Percentiles rank a stretch among this genome's conserved stretches.
Conservation (phyloP, 2,329 filamentous ascomycete species). For the Pseudogymnoascus sp. region DNA sequence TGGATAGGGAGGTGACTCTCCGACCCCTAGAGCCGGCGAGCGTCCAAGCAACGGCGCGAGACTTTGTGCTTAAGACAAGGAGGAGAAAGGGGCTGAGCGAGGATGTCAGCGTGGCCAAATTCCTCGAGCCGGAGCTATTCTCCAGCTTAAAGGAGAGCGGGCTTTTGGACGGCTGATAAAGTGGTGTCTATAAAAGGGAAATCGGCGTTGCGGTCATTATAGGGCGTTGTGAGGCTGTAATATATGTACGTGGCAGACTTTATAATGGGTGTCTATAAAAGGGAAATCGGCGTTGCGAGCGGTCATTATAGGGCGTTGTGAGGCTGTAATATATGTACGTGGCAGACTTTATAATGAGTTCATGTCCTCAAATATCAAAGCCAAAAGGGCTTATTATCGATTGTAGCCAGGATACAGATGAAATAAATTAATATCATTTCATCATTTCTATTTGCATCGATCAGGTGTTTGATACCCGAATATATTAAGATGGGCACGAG, state of each 20-base stretch:
- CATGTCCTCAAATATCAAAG: slow-evolving; percentile 2
- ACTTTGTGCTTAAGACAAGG: slow-evolving; percentile 95
- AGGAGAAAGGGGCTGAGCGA: slow-evolving; percentile 88
- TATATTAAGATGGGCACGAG: neutral
- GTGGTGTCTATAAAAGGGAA: slow-evolving; percentile 3
- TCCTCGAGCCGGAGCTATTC: slow-evolving; percentile 91
- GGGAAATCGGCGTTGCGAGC: slow-evolving; percentile 8
- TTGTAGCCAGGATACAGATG: neutral
- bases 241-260: slow-evolving; percentile 4
- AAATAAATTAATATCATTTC: slow-evolving; percentile 4
- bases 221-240: slow-evolving; percentile 7
- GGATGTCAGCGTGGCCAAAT: slow-evolving; percentile 92
- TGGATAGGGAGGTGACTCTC: slow-evolving; percentile 77
- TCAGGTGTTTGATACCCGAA: neutral
- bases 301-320: slow-evolving; percentile 8
- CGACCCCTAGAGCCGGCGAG: slow-evolving; percentile 79
- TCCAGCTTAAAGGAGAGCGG: slow-evolving; percentile 81
- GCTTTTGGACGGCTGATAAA: slow-evolving; percentile 56
- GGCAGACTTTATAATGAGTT: neutral
- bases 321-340: slow-evolving; percentile 7
- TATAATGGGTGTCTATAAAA: slow-evolving; percentile 2
- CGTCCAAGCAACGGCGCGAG: slow-evolving; percentile 81
- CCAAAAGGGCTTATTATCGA: neutral
- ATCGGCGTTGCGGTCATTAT: slow-evolving; percentile 8
- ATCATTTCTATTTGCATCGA: neutral